Conservation (phyloP, 495 filamentous ascomycete species). For the Halenospora varia region DNA sequence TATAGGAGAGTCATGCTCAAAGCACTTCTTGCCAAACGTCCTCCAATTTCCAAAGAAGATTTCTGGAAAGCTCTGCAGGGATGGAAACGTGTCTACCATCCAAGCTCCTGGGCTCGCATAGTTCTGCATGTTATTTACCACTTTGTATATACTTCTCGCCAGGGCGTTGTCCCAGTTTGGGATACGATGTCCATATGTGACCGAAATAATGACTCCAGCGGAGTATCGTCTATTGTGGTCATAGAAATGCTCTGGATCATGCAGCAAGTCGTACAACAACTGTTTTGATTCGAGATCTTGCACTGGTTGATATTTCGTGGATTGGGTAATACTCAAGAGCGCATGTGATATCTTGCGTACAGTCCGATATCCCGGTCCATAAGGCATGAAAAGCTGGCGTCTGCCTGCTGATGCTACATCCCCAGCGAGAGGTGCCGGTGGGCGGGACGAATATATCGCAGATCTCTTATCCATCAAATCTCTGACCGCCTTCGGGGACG, state of each 20-base stretch:
- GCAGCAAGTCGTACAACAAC: slow-evolving; percentile 29
- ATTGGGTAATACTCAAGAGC: slow-evolving; percentile 10
- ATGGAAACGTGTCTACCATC: slow-evolving; percentile 25
- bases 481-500: slow-evolving; percentile 24
- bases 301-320: slow-evolving; percentile 14
- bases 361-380: slow-evolving; percentile 31
- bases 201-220: slow-evolving; percentile 27
- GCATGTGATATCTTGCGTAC: slow-evolving; percentile 35
- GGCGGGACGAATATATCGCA: slow-evolving; percentile 25
- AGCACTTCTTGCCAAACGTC: slow-evolving; percentile 10
- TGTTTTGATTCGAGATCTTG: slow-evolving; percentile 36
- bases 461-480: slow-evolving; percentile 31
- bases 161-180: slow-evolving; percentile 21
- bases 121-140: slow-evolving; percentile 16
- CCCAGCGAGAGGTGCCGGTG: slow-evolving; percentile 9
- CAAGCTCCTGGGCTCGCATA: slow-evolving; percentile 19
- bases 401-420: slow-evolving; percentile 30
- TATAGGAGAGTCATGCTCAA: slow-evolving; percentile 18
- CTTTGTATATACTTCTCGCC: slow-evolving; percentile 16
- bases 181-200: slow-evolving; percentile 28
- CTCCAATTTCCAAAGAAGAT: slow-evolving; percentile 15
- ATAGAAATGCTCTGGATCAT: slow-evolving; percentile 25
- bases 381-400: slow-evolving; percentile 32
- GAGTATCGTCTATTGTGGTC: slow-evolving; percentile 32
- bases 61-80: slow-evolving; percentile 17